These are phyloP conservation scores for Uncinocarpus reesii DNA, from an alignment of 2,329 filamentous ascomycete genomes.

Conservation along the genomic window DNA sequence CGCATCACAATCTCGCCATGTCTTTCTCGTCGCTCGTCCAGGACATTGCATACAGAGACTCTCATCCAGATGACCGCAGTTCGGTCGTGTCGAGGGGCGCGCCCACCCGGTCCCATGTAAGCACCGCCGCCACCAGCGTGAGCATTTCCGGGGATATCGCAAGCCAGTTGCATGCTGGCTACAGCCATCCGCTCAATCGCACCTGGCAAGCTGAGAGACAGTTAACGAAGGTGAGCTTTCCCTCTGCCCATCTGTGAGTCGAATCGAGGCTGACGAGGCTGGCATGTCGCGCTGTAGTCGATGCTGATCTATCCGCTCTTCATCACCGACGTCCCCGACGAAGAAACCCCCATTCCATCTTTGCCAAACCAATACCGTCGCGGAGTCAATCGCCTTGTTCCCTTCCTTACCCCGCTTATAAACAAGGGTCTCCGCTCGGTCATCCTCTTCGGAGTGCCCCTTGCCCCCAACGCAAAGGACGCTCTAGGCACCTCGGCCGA, in stretches of 20 bases:
- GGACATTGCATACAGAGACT: conserved; percentile 39
- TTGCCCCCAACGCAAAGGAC: conserved; percentile 73
- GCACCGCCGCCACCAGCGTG: conserved; percentile 42
- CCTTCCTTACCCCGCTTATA: conserved; percentile 76
- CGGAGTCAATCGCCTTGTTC: conserved; percentile 73
- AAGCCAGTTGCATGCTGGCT: conserved; percentile 73
- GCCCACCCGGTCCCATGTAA: conserved; percentile 31
- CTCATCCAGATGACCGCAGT: conserved; percentile 32
- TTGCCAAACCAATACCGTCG: conserved; percentile 83
- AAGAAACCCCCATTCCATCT: conserved; percentile 81
- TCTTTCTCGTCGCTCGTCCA: conserved; percentile 44
- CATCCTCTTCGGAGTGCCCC: conserved; percentile 89
- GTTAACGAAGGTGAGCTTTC: conserved; percentile 60
- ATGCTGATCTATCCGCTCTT: conserved; percentile 99
- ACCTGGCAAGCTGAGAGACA: conserved; percentile 77
- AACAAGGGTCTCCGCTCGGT: conserved; percentile 85
- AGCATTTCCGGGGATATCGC: conserved; percentile 57
- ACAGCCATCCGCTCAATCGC: conserved; percentile 67
- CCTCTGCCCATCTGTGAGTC: background rate
- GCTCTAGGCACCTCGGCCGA: conserved; percentile 84
- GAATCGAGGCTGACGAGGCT: conserved; percentile 2
- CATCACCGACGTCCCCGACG: conserved; percentile 85
- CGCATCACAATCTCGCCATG: conserved; percentile 25
- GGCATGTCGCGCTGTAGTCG: conserved; percentile 46
- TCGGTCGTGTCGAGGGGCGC: conserved; percentile 33